These are phyloP conservation scores for Stylosanthes scabra DNA, from an alignment of 331 rosid genomes.

Conservation along the genomic window DNA sequence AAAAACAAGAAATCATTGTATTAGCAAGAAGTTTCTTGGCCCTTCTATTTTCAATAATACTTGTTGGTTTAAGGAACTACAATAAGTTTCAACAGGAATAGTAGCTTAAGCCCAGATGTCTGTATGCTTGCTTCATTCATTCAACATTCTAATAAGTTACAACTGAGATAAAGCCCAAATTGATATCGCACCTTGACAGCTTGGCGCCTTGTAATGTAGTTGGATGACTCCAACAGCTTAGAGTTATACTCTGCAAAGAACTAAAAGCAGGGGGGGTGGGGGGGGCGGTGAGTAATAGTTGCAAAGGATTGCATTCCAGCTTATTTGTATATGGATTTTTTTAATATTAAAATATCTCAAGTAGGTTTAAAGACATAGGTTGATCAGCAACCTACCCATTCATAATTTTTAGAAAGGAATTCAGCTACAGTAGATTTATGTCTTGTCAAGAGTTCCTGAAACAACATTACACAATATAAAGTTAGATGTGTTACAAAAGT, in stretches of 20 bases:
- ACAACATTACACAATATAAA: slow-evolving; percentile 29
- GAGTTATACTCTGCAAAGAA: slow-evolving; percentile 93
- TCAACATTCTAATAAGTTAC: slow-evolving; percentile 4
- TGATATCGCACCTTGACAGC: slow-evolving; percentile 81
- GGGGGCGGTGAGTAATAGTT: slow-evolving; percentile 22
- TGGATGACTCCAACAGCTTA: slow-evolving; percentile 91
- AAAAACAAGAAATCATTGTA: slow-evolving; percentile 13
- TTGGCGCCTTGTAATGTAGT: slow-evolving; percentile 96
- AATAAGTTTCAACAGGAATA: slow-evolving; percentile 25
- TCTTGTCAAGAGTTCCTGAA: slow-evolving; percentile 95
- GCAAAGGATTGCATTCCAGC: background rate
- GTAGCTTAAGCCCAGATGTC: slow-evolving; percentile 3
- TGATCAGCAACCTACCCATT: slow-evolving; percentile 72
- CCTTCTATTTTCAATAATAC: slow-evolving; percentile 5
- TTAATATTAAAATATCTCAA: too few relatives aligned
- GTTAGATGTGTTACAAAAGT: slow-evolving; percentile 25
- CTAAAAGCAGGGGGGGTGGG: slow-evolving; percentile 47
- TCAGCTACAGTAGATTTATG: slow-evolving; percentile 97
- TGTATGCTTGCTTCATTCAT: slow-evolving; percentile 31
- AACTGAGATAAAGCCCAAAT: slow-evolving; percentile 30
- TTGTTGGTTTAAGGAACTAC: slow-evolving; percentile 7
- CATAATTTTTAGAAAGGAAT: slow-evolving; percentile 87
- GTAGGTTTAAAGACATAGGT: background rate
- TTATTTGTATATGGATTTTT: background rate
- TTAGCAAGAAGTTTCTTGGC: slow-evolving; percentile 8